Conservation (phyloP, 148 eudicot species). For the Camellia sinensis region DNA sequence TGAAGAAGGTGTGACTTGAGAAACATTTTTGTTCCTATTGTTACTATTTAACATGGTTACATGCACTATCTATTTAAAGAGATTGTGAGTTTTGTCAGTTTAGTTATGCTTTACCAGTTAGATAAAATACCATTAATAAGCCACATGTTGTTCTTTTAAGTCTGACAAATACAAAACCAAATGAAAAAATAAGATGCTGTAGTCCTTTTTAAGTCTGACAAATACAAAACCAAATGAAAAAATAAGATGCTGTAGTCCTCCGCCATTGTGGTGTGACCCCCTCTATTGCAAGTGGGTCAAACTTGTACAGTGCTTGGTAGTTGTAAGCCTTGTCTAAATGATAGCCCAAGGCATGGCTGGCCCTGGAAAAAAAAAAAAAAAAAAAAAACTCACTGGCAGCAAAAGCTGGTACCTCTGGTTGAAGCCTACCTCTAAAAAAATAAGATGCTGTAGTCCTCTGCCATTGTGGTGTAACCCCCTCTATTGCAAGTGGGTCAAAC, state of each 20-base stretch:
- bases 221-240: background rate
- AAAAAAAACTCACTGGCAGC: background rate
- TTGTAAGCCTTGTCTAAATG: slow-evolving; percentile 2
- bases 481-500: background rate
- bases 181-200: background rate
- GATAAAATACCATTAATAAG: background rate
- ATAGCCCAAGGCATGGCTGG: background rate
- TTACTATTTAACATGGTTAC: background rate
- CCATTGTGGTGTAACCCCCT: background rate
- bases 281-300: background rate
- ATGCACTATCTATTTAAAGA: background rate
- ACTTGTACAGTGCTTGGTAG: background rate
- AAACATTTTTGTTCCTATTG: background rate
- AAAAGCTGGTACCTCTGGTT: background rate
- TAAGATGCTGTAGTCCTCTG: background rate
- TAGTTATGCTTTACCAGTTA: background rate
- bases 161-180: background rate
- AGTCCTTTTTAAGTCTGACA: background rate
- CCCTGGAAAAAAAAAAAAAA: background rate
- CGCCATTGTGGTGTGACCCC: background rate
- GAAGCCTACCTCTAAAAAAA: background rate
- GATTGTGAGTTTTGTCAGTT: background rate
- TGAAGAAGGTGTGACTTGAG: slow-evolving; percentile 32
- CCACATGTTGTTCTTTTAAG: background rate
- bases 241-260: background rate